Percentiles rank a stretch among this genome's conserved stretches.
Conservation (phyloP, 2,329 filamentous ascomycete species). For the Aspergillus pseudotamarii region DNA sequence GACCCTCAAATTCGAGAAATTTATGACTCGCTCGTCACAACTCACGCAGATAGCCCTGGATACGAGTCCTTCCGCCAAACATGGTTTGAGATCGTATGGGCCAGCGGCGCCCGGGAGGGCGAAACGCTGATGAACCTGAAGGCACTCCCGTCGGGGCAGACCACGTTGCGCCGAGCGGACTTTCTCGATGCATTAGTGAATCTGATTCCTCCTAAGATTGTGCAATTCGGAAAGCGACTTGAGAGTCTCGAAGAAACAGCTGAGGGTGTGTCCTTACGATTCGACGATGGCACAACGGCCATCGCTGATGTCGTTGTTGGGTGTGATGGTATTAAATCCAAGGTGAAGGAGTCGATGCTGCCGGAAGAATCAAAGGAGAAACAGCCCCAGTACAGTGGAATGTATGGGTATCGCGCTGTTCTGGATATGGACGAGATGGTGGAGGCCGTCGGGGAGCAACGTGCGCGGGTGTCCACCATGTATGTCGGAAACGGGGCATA, state of each 20-base stretch:
- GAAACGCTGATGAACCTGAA: conserved; percentile 32
- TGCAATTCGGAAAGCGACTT: conserved; percentile 40
- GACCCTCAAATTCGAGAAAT: conserved; percentile 41
- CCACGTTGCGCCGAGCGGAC: conserved; percentile 34
- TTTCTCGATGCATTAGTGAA: conserved; percentile 37
- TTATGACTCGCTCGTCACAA: conserved; percentile 35
- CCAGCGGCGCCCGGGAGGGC: conserved; percentile 23
- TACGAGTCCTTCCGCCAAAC: conserved; percentile 32
- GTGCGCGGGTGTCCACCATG: conserved; percentile 33
- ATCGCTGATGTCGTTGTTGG: conserved; percentile 38
- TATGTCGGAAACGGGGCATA: conserved; percentile 36
- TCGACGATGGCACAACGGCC: conserved; percentile 34
- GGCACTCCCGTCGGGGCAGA: conserved; percentile 33
- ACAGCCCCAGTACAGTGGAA: conserved; percentile 14
- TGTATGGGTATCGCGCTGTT: conserved; percentile 39
- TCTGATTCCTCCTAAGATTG: conserved; percentile 30
- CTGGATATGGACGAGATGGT: conserved; percentile 38
- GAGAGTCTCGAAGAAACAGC: conserved; percentile 19
- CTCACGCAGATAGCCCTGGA: conserved; percentile 35
- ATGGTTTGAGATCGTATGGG: conserved; percentile 38
- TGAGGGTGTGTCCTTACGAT: conserved; percentile 25
- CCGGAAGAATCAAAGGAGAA: conserved; percentile 4
- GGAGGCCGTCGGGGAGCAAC: conserved; percentile 34
- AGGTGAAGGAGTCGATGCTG: conserved; percentile 31
- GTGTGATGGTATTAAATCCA: conserved; percentile 38